These are phyloP conservation scores for Penicillium antarcticum DNA, from an alignment of 495 filamentous ascomycete genomes.

Conservation along the genomic window DNA sequence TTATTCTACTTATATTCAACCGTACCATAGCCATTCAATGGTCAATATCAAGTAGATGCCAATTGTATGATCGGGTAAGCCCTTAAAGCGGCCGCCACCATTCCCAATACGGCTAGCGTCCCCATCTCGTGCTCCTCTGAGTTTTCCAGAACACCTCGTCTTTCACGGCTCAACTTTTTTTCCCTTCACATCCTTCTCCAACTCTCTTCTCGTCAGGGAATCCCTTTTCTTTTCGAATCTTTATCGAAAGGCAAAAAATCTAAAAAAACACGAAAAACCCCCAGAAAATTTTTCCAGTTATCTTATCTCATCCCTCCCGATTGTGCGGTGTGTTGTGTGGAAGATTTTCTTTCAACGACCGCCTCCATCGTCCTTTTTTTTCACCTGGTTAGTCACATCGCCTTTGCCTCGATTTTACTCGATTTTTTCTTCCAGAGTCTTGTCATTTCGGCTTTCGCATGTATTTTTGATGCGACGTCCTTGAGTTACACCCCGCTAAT, in stretches of 20 bases:
- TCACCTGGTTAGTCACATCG: constrained; percentile 21
- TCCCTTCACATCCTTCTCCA: constrained; percentile 34
- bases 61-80: not conserved
- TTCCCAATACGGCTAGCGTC: constrained; percentile 22
- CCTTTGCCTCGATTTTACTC: not conserved
- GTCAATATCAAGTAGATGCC: too few species aligned
- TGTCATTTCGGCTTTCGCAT: not conserved
- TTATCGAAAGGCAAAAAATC: constrained; percentile 47
- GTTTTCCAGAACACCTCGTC: constrained; percentile 37
- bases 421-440: not conserved
- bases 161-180: constrained; percentile 43
- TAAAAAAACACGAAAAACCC: constrained; percentile 41
- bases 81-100: constrained; percentile 22
- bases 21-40: too few species aligned
- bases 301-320: constrained; percentile 34
- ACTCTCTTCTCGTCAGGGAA: constrained; percentile 40
- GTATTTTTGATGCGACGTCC: not conserved
- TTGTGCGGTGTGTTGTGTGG: constrained; percentile 41
- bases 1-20: too few species aligned
- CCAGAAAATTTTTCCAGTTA: constrained; percentile 23
- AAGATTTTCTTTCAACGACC: constrained; percentile 33
- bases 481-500: constrained; percentile 1
- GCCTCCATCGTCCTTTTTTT: constrained; percentile 18
- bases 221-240: constrained; percentile 36
- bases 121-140: constrained; percentile 27